A percentile compares a stretch with the other conserved stretches of the same genome.
phyloP scores from a whole-genome alignment of 495 filamentous ascomycete species.

The Penicillium ucsense region DNA sequence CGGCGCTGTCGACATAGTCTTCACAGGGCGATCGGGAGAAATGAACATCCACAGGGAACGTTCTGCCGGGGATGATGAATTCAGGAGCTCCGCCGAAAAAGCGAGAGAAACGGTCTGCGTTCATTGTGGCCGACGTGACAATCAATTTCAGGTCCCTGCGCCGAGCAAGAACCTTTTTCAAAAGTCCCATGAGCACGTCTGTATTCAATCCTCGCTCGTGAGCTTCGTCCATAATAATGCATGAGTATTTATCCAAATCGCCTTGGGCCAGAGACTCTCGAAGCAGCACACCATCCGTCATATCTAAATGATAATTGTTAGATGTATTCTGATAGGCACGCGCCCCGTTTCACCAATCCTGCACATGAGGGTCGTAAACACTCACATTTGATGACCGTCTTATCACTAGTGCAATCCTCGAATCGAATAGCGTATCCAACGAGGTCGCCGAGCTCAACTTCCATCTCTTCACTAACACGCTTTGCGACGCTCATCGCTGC shows the following conservation, averaged over 20 bases:
- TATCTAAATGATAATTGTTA: slow-evolving; percentile 43
- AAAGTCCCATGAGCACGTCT: slow-evolving; percentile 92
- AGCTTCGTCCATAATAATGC: slow-evolving; percentile 99
- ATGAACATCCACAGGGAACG: slow-evolving; percentile 95
- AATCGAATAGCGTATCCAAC: slow-evolving; percentile 99
- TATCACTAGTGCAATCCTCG: slow-evolving; percentile 92
- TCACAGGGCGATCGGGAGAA: slow-evolving; percentile 93
- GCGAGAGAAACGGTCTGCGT: slow-evolving; percentile 86
- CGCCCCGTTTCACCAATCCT: too few relatives aligned
- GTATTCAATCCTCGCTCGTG: slow-evolving; percentile 97
- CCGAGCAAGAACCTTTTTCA: slow-evolving; percentile 91
- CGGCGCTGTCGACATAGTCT: slow-evolving; percentile 95
- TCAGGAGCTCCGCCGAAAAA: slow-evolving; percentile 98
- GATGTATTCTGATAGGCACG: background rate
- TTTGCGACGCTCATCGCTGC: slow-evolving; percentile 99
- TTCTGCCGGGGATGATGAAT: slow-evolving; percentile 92
- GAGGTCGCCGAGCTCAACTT: slow-evolving; percentile 76
- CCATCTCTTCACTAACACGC: slow-evolving; percentile 98
- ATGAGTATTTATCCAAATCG: slow-evolving; percentile 94
- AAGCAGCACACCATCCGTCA: slow-evolving; percentile 96
- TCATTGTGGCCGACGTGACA: slow-evolving; percentile 98
- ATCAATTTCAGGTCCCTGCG: slow-evolving; percentile 91
- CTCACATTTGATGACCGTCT: slow-evolving; percentile 86
- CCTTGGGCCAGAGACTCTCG: slow-evolving; percentile 85
- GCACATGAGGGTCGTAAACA: background rate